Conservation (phyloP, 2,329 filamentous ascomycete genomes). For the Ceratocystis diversiconidia region DNA sequence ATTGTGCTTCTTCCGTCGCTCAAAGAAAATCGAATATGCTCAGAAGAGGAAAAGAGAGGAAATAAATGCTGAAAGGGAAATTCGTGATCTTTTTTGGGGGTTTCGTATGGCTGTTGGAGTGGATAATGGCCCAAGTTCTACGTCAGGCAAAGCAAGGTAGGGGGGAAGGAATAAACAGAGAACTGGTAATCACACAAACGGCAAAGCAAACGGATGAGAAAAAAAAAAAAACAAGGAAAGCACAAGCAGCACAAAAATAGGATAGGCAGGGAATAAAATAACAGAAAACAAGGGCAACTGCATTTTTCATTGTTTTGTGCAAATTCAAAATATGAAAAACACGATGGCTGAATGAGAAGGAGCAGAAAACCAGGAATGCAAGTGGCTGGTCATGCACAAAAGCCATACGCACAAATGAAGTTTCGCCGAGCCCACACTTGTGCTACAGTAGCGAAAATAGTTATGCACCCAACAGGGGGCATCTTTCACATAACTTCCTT, state of each 20-base stretch:
- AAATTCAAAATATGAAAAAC: conserved; percentile 1
- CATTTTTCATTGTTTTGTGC: conserved; percentile 3
- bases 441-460: background rate
- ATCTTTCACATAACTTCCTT: background rate
- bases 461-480: background rate
- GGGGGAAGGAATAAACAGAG: conserved; percentile 3
- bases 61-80: conserved; percentile 1
- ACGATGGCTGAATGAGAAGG: background rate
- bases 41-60: background rate
- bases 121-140: background rate
- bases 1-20: background rate
- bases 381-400: conserved; percentile 13
- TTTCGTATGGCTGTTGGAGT: background rate
- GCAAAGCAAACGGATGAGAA: background rate
- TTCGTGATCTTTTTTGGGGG: conserved; percentile 6
- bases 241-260: conserved; percentile 4
- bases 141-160: background rate
- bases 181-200: background rate
- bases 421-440: background rate
- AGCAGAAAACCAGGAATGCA: conserved; percentile 10
- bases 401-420: background rate
- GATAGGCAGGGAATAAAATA: background rate
- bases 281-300: background rate
- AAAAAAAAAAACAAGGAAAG: conserved; percentile 8
- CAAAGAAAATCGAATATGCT: conserved; percentile 5